A percentile compares a stretch with the other conserved stretches of the same genome.
phyloP scores from a whole-genome alignment of 164 flowering plant species.

The Piper betle region DNA sequence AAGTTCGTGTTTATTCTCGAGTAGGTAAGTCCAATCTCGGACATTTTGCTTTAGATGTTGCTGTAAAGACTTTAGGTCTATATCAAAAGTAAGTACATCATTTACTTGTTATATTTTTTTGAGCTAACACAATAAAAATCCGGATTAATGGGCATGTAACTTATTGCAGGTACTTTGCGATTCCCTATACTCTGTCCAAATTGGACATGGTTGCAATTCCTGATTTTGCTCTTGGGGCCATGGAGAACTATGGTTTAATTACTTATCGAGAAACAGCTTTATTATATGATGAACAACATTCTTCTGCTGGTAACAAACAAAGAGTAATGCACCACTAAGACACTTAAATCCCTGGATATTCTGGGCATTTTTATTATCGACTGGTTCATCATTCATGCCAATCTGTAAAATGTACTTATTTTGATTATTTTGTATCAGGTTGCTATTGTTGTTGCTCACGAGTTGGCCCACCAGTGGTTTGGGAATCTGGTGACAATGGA shows the following conservation, averaged over 20 bases:
- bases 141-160: neutral
- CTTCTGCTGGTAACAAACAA: constrained; percentile 89
- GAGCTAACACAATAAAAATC: neutral
- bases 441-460: constrained; percentile 93
- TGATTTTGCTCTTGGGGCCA: constrained; percentile 98
- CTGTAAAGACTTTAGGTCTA: constrained; percentile 70
- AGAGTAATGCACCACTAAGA: constrained; percentile 32
- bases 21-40: constrained; percentile 84
- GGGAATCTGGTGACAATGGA: constrained; percentile 99
- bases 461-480: constrained; percentile 98
- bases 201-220: constrained; percentile 97
- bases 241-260: constrained; percentile 98
- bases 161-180: constrained; percentile 58
- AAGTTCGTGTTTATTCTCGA: constrained; percentile 82
- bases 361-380: neutral
- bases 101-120: neutral
- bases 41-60: constrained; percentile 83
- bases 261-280: constrained; percentile 89
- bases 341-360: neutral
- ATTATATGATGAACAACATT: constrained; percentile 84
- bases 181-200: constrained; percentile 84
- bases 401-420: neutral
- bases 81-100: constrained; percentile 48
- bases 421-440: constrained; percentile 33
- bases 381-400: neutral